phyloP scores from a whole-genome alignment of 768 basidiomycete genomes.

The Udeniomyces megalosporus region DNA sequence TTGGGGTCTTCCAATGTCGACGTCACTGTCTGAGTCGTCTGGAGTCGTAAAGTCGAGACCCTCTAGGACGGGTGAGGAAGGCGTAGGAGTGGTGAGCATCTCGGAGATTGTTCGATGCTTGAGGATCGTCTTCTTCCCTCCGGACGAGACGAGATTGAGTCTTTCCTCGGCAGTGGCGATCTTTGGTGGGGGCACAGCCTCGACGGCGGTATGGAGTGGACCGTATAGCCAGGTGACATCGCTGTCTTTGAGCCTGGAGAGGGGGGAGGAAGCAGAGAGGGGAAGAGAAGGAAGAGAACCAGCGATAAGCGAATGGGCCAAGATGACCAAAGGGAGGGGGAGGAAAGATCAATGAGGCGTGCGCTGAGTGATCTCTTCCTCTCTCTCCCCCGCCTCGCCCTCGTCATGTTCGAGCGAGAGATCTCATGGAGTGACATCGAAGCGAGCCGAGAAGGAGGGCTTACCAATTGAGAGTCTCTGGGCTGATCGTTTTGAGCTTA shows the following conservation, averaged over 20 bases:
- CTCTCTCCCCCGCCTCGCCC: background rate
- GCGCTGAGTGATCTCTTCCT: background rate
- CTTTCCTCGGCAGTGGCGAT: constrained; percentile 37
- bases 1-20: constrained; percentile 35
- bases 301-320: background rate
- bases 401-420: too few species aligned
- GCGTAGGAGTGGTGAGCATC: constrained; percentile 60
- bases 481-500: constrained; percentile 81
- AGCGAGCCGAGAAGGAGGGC: too few species aligned
- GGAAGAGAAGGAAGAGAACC: constrained; percentile 5
- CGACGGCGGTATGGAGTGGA: constrained; percentile 83
- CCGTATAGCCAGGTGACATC: constrained; percentile 99
- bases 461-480: constrained; percentile 96
- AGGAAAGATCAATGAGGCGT: background rate
- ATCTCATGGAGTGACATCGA: too few species aligned
- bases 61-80: constrained; percentile 47
- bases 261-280: constrained; percentile 9
- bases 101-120: constrained; percentile 88
- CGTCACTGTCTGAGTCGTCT: constrained; percentile 40
- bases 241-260: constrained; percentile 82
- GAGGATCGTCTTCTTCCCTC: constrained; percentile 61
- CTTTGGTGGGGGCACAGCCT: constrained; percentile 56
- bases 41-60: constrained; percentile 26
- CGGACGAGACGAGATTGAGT: constrained; percentile 36
- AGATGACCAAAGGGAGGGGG: background rate